Percentiles rank a stretch among this genome's conserved stretches.
Conservation (phyloP, 2,329 filamentous ascomycete genomes). For the Trichophyton schoenleinii region DNA sequence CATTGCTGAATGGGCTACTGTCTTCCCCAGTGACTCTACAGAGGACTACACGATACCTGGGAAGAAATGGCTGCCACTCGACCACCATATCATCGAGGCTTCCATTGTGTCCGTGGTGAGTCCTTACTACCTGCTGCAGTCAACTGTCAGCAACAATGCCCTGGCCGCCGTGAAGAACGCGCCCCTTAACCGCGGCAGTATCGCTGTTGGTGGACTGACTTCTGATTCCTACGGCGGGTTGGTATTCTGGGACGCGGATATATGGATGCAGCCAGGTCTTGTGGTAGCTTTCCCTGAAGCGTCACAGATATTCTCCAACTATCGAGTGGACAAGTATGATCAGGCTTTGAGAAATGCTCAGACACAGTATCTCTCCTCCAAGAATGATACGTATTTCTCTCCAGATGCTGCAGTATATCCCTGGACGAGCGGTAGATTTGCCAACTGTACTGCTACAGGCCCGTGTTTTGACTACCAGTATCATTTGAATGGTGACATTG, state of each 20-base stretch:
- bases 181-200: constrained; percentile 48
- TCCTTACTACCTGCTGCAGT: constrained; percentile 38
- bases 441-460: constrained; percentile 54
- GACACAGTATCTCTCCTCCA: constrained; percentile 43
- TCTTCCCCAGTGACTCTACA: constrained; percentile 50
- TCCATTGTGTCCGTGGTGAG: constrained; percentile 38
- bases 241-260: constrained; percentile 55
- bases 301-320: constrained; percentile 52
- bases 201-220: constrained; percentile 54
- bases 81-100: constrained; percentile 44
- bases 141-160: constrained; percentile 42
- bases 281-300: constrained; percentile 51
- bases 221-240: constrained; percentile 56
- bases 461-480: constrained; percentile 62
- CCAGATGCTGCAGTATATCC: constrained; percentile 49
- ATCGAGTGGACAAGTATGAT: constrained; percentile 45
- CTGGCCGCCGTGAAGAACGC: constrained; percentile 38
- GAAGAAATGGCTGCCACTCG: constrained; percentile 45
- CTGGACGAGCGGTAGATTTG: constrained; percentile 55
- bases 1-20: constrained; percentile 47
- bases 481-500: constrained; percentile 58
- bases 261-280: constrained; percentile 57
- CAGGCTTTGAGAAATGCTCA: constrained; percentile 51
- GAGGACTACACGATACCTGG: constrained; percentile 49
- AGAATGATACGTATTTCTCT: constrained; percentile 47